Conservation (phyloP, 345 rosid genomes). For the Ricinus communis region DNA sequence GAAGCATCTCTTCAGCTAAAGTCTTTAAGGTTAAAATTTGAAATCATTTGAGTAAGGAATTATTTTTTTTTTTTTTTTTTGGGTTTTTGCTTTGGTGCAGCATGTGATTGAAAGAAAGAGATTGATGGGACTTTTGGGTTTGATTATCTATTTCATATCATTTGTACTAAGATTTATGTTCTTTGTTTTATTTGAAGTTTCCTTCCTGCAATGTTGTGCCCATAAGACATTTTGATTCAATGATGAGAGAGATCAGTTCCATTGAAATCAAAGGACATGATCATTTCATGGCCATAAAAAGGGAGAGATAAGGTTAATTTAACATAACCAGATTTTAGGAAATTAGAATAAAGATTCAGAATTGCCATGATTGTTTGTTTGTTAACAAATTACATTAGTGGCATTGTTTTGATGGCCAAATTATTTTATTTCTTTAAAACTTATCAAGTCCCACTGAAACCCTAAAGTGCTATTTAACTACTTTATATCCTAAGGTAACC, state of each 20-base stretch:
- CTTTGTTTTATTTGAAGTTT: background rate
- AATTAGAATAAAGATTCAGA: background rate
- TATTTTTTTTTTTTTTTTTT: background rate
- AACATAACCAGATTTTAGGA: background rate
- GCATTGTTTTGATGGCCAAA: background rate
- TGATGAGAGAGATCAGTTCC: background rate
- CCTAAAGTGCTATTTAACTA: too few relatives aligned
- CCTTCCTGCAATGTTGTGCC: background rate
- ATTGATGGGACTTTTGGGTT: background rate
- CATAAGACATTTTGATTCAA: background rate
- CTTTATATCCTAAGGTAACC: too few relatives aligned
- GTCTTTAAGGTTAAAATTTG: background rate
- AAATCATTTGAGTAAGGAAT: constrained; percentile 1
- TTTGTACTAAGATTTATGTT: background rate
- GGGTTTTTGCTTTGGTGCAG: background rate
- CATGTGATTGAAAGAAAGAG: background rate
- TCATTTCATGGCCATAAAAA: background rate
- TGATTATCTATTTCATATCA: background rate
- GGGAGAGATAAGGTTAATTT: background rate
- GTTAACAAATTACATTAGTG: too few relatives aligned
- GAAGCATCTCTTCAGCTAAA: background rate
- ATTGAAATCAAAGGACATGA: background rate
- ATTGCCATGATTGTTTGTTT: background rate
- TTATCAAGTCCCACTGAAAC: too few relatives aligned
- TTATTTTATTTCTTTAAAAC: too few relatives aligned